Conservation (phyloP, 345 rosid species). For the Euphorbia tirucalli region DNA sequence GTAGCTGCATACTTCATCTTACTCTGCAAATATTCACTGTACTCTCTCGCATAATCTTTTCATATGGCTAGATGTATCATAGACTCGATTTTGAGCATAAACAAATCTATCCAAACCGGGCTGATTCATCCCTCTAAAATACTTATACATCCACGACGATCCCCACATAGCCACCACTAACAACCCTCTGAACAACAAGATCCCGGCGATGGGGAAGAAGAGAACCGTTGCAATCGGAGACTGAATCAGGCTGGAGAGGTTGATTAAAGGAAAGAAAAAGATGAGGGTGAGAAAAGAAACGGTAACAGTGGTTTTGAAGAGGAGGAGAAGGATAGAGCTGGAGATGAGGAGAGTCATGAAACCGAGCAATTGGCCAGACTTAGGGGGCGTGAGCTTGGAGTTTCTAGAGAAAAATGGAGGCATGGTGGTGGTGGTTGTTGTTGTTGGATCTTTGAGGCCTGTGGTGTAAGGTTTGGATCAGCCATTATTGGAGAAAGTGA, state of each 20-base stretch:
- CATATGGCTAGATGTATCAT: constrained; percentile 72
- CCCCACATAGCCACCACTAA: constrained; percentile 40
- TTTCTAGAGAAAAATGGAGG: constrained; percentile 38
- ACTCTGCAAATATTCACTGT: constrained; percentile 73
- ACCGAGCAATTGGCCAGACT: constrained; percentile 58
- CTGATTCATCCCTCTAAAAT: constrained; percentile 64
- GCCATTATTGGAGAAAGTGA: constrained; percentile 14
- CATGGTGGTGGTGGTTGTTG: not conserved
- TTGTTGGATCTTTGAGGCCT: constrained; percentile 3
- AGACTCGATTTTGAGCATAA: constrained; percentile 67
- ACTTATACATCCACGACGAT: constrained; percentile 64
- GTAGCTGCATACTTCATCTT: constrained; percentile 91
- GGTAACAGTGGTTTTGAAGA: constrained; percentile 56
- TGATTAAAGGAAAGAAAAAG: constrained; percentile 53
- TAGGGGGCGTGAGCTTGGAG: constrained; percentile 51
- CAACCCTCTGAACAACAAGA: constrained; percentile 53
- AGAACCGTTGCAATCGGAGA: constrained; percentile 44
- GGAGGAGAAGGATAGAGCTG: constrained; percentile 61
- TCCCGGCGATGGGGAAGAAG: constrained; percentile 35
- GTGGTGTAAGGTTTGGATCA: constrained; percentile 14
- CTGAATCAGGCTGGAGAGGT: constrained; percentile 76
- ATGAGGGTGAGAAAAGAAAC: constrained; percentile 44
- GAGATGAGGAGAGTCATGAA: constrained; percentile 52
- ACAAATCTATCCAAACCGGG: constrained; percentile 62
- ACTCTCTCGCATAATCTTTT: constrained; percentile 81